Percentiles rank a stretch among this genome's conserved stretches.
Evolutionary conservation across 139 green algal species (phyloP).

Genomic region (Picochlorum sp.): DNA sequence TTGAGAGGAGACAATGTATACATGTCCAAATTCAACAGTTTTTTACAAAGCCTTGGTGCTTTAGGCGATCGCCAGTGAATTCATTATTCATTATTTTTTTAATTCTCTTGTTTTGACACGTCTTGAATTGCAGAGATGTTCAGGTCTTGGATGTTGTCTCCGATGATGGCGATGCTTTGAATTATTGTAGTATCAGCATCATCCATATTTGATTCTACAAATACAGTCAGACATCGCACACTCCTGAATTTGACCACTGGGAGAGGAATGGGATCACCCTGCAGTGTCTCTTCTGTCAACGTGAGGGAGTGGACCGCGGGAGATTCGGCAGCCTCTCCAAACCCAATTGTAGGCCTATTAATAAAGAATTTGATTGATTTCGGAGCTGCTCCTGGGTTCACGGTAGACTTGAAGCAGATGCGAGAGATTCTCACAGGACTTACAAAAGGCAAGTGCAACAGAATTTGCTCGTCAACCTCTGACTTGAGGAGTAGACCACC

Average conservation of each 20-base stretch:
- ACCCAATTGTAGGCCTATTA: conserved; percentile 49
- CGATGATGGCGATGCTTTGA: conserved; percentile 53
- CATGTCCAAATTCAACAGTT: no score
- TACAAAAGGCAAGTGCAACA: conserved; percentile 76
- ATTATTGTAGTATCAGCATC: conserved; percentile 58
- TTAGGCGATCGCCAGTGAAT: neutral
- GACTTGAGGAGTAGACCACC: conserved; percentile 60
- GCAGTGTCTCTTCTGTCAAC: conserved; percentile 31
- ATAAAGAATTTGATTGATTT: conserved; percentile 47
- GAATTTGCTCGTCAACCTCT: conserved; percentile 82
- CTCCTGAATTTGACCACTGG: conserved; percentile 69
- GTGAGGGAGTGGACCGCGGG: conserved; percentile 7
- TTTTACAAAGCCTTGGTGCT: no score
- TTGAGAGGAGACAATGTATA: no score
- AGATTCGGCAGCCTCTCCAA: conserved; percentile 32
- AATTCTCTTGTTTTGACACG: conserved; percentile 29
- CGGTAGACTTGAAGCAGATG: conserved; percentile 56
- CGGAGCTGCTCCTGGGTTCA: conserved; percentile 26
- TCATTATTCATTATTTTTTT: neutral
- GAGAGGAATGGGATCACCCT: conserved; percentile 40
- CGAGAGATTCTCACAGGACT: conserved; percentile 54
- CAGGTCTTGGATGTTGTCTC: conserved; percentile 46
- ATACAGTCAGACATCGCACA: conserved; percentile 55
- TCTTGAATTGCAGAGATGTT: conserved; percentile 72
- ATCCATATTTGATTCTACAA: conserved; percentile 56